Evolutionary conservation across 352 stramenopile genomes (phyloP).

Genomic region (Globisporangium okanoganense): DNA sequence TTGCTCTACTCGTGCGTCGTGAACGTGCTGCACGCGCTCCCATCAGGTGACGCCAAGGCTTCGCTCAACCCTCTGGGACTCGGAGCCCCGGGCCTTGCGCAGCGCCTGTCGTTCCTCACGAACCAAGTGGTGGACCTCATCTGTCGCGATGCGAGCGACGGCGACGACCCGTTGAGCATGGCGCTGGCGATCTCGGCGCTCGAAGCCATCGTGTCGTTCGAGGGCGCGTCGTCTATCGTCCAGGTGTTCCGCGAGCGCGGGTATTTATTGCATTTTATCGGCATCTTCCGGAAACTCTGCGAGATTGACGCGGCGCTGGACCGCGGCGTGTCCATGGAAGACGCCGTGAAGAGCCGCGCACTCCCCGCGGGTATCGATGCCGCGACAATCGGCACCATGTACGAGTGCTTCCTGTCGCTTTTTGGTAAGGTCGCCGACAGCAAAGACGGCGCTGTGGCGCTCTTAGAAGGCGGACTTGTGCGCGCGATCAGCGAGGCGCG

Average conservation of each 20-base stretch:
- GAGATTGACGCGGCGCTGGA: constrained; percentile 68
- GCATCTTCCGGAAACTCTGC: constrained; percentile 68
- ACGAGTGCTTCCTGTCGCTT: constrained; percentile 81
- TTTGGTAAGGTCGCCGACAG: constrained; percentile 59
- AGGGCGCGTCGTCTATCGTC: constrained; percentile 42
- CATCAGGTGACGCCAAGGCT: constrained; percentile 13
- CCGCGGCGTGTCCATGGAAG: constrained; percentile 28
- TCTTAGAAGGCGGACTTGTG: constrained; percentile 71
- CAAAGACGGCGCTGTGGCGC: constrained; percentile 55
- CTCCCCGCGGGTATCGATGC: constrained; percentile 48
- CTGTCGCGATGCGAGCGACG: constrained; percentile 74
- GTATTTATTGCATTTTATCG: constrained; percentile 79
- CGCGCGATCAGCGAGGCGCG: constrained; percentile 52
- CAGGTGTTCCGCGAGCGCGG: constrained; percentile 66
- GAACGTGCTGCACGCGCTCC: constrained; percentile 54
- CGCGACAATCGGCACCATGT: constrained; percentile 72
- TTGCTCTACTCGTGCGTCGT: constrained; percentile 77
- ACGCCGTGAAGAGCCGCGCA: constrained; percentile 37
- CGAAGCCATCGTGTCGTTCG: constrained; percentile 58
- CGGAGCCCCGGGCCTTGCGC: not conserved
- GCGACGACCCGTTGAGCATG: constrained; percentile 76
- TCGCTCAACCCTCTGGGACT: constrained; percentile 10
- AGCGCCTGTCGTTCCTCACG: constrained; percentile 29
- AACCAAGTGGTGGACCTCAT: constrained; percentile 67
- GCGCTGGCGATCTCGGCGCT: constrained; percentile 69